Conservation (phyloP, 2,329 filamentous ascomycete genomes). For the Pleoardoris graminearum region DNA sequence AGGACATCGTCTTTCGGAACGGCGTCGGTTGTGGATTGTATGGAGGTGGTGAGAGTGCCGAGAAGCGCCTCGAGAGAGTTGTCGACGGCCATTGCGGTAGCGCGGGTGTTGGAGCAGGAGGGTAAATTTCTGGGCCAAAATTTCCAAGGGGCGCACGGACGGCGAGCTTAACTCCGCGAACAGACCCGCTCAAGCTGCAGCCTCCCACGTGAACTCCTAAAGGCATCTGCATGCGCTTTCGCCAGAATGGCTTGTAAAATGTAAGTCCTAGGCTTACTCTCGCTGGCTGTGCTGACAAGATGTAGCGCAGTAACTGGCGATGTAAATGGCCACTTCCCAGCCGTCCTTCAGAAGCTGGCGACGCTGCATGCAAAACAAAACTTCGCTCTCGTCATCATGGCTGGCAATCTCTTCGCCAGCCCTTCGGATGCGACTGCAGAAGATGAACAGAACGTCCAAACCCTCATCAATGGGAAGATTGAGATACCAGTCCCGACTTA, state of each 20-base stretch:
- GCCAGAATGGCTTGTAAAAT: slow-evolving; percentile 60
- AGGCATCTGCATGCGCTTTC: neutral
- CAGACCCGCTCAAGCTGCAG: slow-evolving; percentile 2
- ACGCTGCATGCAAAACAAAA: slow-evolving; percentile 82
- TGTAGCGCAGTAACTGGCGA: slow-evolving; percentile 79
- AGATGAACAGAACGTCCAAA: slow-evolving; percentile 61
- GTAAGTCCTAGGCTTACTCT: slow-evolving; percentile 44
- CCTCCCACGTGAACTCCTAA: slow-evolving; percentile 1
- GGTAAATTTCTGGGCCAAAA: neutral
- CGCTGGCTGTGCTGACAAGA: slow-evolving; percentile 11
- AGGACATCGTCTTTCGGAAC: slow-evolving; percentile 64
- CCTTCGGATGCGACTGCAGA: slow-evolving; percentile 51
- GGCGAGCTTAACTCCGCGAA: neutral
- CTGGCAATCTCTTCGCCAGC: slow-evolving; percentile 77
- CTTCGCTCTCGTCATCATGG: slow-evolving; percentile 83
- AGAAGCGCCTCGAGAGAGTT: slow-evolving; percentile 48
- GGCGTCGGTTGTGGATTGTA: slow-evolving; percentile 61
- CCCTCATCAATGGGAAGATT: slow-evolving; percentile 73
- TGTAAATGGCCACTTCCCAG: slow-evolving; percentile 75
- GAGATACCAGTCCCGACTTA: slow-evolving; percentile 81
- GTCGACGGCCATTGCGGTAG: slow-evolving; percentile 42
- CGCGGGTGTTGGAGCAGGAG: neutral
- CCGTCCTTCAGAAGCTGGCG: slow-evolving; percentile 78
- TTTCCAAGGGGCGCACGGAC: slow-evolving; percentile 13
- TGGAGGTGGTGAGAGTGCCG: slow-evolving; percentile 58